Conservation (phyloP, 805 yeast species). For the Myxozyma neotropica region DNA sequence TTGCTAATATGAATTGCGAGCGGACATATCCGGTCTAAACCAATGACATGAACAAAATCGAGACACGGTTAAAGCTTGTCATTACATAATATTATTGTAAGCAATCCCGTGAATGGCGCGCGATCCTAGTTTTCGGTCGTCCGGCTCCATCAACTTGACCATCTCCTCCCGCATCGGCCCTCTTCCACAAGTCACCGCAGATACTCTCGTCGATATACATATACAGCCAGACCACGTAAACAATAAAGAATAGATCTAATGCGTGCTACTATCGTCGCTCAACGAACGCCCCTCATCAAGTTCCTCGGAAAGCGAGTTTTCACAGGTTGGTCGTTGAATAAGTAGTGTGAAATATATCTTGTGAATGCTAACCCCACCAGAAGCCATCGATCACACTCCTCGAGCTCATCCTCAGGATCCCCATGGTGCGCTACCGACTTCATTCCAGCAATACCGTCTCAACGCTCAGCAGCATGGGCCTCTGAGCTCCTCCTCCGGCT, state of each 20-base stretch:
- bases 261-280: conserved; percentile 39
- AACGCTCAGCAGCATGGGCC: conserved; percentile 44
- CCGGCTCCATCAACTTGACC: too few relatives aligned
- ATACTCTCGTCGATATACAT: too few relatives aligned
- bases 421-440: conserved; percentile 45
- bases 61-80: too few relatives aligned
- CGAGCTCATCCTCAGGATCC: conserved; percentile 47
- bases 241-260: conserved; percentile 27
- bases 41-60: too few relatives aligned
- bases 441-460: conserved; percentile 42
- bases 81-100: too few relatives aligned
- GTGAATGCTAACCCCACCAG: conserved; percentile 33
- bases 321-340: conserved; percentile 45
- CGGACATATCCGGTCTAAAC: too few relatives aligned
- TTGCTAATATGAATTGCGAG: too few relatives aligned
- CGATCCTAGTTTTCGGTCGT: too few relatives aligned
- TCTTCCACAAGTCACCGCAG: too few relatives aligned
- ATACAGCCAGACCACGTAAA: background rate
- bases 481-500: conserved; percentile 34
- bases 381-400: conserved; percentile 46
- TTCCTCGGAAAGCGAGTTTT: conserved; percentile 75
- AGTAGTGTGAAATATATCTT: too few relatives aligned
- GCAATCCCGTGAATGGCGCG: too few relatives aligned
- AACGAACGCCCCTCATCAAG: conserved; percentile 67
- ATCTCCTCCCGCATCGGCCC: too few relatives aligned